Conservation (phyloP, 2,329 filamentous ascomycete genomes). For the Colletotrichum sp. region DNA sequence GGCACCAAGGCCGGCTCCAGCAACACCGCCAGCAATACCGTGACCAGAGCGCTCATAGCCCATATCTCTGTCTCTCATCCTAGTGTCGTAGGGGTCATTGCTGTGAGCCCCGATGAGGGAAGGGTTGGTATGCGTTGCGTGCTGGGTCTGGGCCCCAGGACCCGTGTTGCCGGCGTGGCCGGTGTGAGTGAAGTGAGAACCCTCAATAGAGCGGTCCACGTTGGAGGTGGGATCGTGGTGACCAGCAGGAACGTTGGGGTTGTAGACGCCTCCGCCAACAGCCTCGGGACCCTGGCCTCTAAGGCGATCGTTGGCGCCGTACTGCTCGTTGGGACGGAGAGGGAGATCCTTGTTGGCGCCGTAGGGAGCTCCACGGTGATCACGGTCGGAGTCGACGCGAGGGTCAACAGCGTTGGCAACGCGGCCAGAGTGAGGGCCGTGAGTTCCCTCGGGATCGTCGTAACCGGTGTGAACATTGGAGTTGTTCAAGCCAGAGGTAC, state of each 20-base stretch:
- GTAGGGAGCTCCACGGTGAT: slow-evolving; percentile 20
- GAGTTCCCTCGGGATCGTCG: not conserved
- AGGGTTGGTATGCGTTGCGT: slow-evolving; percentile 6
- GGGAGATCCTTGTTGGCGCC: slow-evolving; percentile 15
- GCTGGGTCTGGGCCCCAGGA: not conserved
- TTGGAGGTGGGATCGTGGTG: slow-evolving; percentile 13
- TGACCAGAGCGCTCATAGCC: slow-evolving; percentile 17
- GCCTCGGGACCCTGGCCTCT: not conserved
- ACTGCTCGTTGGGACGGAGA: slow-evolving; percentile 9
- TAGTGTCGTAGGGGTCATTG: slow-evolving; percentile 15
- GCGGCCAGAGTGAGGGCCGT: slow-evolving; percentile 1
- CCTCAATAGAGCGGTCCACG: slow-evolving; percentile 11
- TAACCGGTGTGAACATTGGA: not conserved
- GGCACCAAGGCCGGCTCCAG: slow-evolving; percentile 8
- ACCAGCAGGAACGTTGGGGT: not conserved
- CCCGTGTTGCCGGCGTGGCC: not conserved
- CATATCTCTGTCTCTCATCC: slow-evolving; percentile 19
- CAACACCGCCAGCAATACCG: not conserved
- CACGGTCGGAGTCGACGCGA: slow-evolving; percentile 16
- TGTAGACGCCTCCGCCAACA: slow-evolving; percentile 10
- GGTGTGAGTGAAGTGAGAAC: slow-evolving; percentile 13
- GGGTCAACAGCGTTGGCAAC: slow-evolving; percentile 2
- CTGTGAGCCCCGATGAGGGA: not conserved
- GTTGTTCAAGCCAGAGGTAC: not conserved
- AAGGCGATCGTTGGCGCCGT: not conserved